Base-by-base conservation (phyloP, 345 rosid species). In the Erysimum cheiranthoides region DNA sequence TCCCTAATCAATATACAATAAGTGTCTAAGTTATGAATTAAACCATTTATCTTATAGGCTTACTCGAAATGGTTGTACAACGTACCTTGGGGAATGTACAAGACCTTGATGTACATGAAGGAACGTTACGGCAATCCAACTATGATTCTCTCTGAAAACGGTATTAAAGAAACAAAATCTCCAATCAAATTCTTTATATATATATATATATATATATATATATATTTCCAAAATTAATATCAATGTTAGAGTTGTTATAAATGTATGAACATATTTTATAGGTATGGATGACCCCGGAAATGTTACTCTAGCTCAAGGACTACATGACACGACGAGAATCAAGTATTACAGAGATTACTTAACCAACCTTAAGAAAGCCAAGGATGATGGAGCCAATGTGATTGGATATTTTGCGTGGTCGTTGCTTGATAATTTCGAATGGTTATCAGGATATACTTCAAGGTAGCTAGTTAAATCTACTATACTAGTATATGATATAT, bases 71-170 rank as follows among this genome's bases (percentile, higher is more conserved):
- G 98, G 98, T 88, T 95, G 49, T 95, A 95, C 76, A 82, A 88
- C 67, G 99, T 95, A 34, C 99, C 99, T 42, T 92, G 99, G 97
- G 98, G 99, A 2, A 69, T 95, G 87, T 92, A 90, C 85, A 95
- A 95, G 85, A 81, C 94, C 35, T 60, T 92, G 73, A 92, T 85
- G 82, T 92, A 95, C 73, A 83, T 95, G 31, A 95, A 95, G 79
- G 98, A 90, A 79, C 85, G 25, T 11, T 95, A 95, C 32, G 93
- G 94, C n/a, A 95, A 95, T 82, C 99, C 98, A 1, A 82, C 87
- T 0, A 84, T 95, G 66, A 82, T 95, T 57, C 79, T 95, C 36
- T 83, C 98, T 0, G 99, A 95, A 84, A 95, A 95, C 61, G 97
- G 99, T 95, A 85, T 27, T 5, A n/a, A 45, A 62, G 17, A 75